Conservation (phyloP, 164 flowering plant species). For the Nymphaea colorata region DNA sequence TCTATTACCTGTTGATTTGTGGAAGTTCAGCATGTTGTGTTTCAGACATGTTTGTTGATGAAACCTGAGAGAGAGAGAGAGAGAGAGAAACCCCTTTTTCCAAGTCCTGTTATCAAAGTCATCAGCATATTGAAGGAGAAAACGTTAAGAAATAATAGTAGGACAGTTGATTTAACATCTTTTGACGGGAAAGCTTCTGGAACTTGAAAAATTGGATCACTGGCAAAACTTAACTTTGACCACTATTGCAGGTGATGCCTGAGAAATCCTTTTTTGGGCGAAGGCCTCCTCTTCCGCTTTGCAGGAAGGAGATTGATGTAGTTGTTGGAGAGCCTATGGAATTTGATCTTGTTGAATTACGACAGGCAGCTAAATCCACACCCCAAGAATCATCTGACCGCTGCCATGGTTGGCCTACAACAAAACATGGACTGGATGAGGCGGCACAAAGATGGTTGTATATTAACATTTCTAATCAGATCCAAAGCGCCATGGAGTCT, state of each 20-base stretch:
- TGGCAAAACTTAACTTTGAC: no score
- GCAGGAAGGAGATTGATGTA: constrained; percentile 46
- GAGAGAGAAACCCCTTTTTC: no score
- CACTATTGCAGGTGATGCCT: constrained; percentile 75
- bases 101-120: no score
- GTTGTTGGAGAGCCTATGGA: constrained; percentile 78
- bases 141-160: no score
- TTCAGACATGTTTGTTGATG: no score
- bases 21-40: no score
- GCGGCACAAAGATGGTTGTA: constrained; percentile 74
- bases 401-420: constrained; percentile 40
- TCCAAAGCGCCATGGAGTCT: constrained; percentile 57
- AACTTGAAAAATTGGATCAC: no score
- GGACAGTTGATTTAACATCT: no score
- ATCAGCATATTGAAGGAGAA: no score
- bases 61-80: no score
- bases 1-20: no score
- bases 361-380: constrained; percentile 36
- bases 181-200: no score
- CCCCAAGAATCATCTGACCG: constrained; percentile 21
- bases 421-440: constrained; percentile 42
- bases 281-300: constrained; percentile 74
- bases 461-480: constrained; percentile 49
- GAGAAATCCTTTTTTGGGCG: constrained; percentile 65
- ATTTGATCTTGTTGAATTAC: constrained; percentile 59